Conservation (phyloP, 345 rosid species). For the Gossypium thurberi region DNA sequence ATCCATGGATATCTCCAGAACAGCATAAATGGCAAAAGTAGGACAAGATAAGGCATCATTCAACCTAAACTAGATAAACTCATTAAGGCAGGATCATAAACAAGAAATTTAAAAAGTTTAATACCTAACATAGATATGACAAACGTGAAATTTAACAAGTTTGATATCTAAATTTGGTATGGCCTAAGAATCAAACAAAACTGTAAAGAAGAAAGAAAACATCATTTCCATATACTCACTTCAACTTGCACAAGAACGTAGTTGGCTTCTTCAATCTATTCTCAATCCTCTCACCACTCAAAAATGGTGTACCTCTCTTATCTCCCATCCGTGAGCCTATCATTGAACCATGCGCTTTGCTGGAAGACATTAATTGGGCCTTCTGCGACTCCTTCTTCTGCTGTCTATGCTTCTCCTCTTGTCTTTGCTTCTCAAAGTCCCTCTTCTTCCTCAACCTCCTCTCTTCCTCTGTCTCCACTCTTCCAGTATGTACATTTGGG, state of each 20-base stretch:
- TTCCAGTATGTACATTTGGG: conserved; percentile 37
- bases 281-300: conserved; percentile 71
- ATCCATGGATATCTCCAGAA: neutral
- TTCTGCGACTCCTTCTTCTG: conserved; percentile 64
- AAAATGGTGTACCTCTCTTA: conserved; percentile 60
- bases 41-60: neutral
- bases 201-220: neutral
- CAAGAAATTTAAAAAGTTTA: no score
- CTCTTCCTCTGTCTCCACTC: conserved; percentile 87
- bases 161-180: neutral
- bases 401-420: conserved; percentile 60
- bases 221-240: conserved; percentile 49
- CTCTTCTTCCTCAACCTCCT: conserved; percentile 85
- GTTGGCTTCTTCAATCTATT: conserved; percentile 97
- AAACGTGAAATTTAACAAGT: neutral
- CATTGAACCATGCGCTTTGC: conserved; percentile 70
- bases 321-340: conserved; percentile 75
- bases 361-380: conserved; percentile 44
- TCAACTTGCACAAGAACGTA: conserved; percentile 95
- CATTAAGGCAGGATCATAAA: neutral
- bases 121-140: neutral
- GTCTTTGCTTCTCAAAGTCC: conserved; percentile 82
- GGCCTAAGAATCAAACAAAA: neutral
- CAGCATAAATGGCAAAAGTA: neutral
- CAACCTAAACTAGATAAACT: neutral